phyloP scores from a whole-genome alignment of 306 rosid species.

The Begonia masoniana region DNA sequence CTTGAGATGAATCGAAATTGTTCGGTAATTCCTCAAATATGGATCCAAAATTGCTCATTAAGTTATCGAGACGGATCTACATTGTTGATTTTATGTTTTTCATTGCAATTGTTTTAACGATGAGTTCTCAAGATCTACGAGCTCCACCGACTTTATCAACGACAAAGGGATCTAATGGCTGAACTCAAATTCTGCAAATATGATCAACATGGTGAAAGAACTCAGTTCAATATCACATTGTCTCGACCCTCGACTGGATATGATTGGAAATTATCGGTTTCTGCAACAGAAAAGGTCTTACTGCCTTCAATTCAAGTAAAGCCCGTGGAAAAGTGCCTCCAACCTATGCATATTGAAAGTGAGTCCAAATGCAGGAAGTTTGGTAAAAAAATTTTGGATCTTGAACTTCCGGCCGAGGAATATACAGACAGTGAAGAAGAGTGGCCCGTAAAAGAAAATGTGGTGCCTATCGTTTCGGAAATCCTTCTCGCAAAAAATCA shows the following conservation, averaged over 20 bases:
- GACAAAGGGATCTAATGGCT: slow-evolving; percentile 62
- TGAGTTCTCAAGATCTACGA: slow-evolving; percentile 48
- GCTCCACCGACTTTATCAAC: slow-evolving; percentile 69
- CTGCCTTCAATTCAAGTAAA: slow-evolving; percentile 27
- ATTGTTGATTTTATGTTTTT: too few relatives aligned
- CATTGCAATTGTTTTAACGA: too few relatives aligned
- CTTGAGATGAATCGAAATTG: too few relatives aligned
- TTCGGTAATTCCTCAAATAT: too few relatives aligned
- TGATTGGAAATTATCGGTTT: slow-evolving; percentile 22
- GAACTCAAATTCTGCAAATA: slow-evolving; percentile 31
- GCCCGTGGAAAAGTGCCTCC: slow-evolving; percentile 14
- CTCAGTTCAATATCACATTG: slow-evolving; percentile 25
- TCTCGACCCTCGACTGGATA: slow-evolving; percentile 18
- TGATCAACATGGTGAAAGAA: slow-evolving; percentile 21
- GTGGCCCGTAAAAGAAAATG: slow-evolving; percentile 18
- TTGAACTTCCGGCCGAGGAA: slow-evolving; percentile 65
- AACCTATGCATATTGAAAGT: slow-evolving; percentile 20
- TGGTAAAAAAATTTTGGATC: slow-evolving; percentile 60
- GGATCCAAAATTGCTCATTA: too few relatives aligned
- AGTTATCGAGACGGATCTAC: too few relatives aligned
- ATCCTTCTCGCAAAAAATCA: slow-evolving; percentile 12
- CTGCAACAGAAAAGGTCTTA: slow-evolving; percentile 15
- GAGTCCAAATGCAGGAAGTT: slow-evolving; percentile 35
- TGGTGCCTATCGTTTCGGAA: slow-evolving; percentile 19
- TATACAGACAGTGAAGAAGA: slow-evolving; percentile 43